A percentile compares a stretch with the other conserved stretches of the same genome.
Conservation (phyloP, 495 filamentous ascomycete species). For the Pseudomonodictys pantanalensis region DNA sequence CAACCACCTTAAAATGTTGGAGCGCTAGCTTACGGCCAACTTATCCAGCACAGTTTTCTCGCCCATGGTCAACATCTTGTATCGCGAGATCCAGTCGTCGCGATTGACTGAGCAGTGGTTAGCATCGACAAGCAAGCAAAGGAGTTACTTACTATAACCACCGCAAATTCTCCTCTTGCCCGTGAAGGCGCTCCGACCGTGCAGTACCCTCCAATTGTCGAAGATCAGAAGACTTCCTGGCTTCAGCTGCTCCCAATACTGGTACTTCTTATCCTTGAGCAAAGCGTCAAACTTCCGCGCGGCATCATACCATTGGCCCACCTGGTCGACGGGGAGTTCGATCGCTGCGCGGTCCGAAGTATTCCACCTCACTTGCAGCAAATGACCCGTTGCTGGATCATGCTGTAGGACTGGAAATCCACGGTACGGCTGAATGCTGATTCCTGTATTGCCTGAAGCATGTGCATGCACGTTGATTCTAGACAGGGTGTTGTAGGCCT, state of each 20-base stretch:
- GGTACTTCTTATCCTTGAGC: slow-evolving; percentile 46
- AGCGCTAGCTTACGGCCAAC: slow-evolving; percentile 24
- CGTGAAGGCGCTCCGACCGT: slow-evolving; percentile 76
- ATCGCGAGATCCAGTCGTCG: slow-evolving; percentile 81
- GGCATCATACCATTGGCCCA: slow-evolving; percentile 69
- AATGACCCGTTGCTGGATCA: slow-evolving; percentile 40
- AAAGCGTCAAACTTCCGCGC: slow-evolving; percentile 46
- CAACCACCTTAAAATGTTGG: slow-evolving; percentile 41
- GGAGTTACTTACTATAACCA: slow-evolving; percentile 80
- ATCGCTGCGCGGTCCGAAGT: slow-evolving; percentile 76
- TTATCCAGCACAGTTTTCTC: slow-evolving; percentile 52
- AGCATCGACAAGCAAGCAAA: too few relatives aligned
- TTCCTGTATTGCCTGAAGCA: slow-evolving; percentile 78
- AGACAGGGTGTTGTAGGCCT: slow-evolving; percentile 53
- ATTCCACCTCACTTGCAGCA: slow-evolving; percentile 84
- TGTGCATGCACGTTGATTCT: slow-evolving; percentile 62
- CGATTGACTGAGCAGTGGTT: too few relatives aligned
- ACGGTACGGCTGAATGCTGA: slow-evolving; percentile 66
- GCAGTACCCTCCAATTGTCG: slow-evolving; percentile 92
- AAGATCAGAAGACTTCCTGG: slow-evolving; percentile 87
- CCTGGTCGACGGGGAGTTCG: slow-evolving; percentile 39
- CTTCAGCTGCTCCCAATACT: slow-evolving; percentile 73
- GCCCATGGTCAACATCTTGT: slow-evolving; percentile 65
- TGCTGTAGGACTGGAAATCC: slow-evolving; percentile 67
- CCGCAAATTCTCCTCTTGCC: slow-evolving; percentile 86